Base-by-base conservation (phyloP, 2,329 filamentous ascomycete species). In the Sporothrix inflata region DNA sequence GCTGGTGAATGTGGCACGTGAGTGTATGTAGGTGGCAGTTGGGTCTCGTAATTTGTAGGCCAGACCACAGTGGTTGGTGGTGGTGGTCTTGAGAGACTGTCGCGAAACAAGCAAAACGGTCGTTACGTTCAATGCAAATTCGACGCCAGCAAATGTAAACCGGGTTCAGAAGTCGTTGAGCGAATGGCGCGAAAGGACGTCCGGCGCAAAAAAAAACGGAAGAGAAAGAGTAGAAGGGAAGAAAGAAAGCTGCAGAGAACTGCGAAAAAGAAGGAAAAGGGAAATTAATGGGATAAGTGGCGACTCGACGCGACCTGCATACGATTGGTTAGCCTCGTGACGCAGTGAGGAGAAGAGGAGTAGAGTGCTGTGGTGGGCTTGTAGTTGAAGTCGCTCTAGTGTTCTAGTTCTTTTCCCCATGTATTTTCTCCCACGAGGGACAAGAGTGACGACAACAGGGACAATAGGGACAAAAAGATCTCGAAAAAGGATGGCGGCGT, bases 271-370 rank as follows among this genome's bases (percentile, higher is more conserved):
- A 67, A 38, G 70, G 21, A 40, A 30, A 49, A 38, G 60, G 71
- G 63, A 72, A 71, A 74, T 57, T 72, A 60, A 70, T 27, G 40
- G 68, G 57, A 40, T 34, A 30, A 67, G 73, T 75, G 75, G 75
- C 71, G 73, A 75, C 68, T 69, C 49, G 71, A 65, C 66, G 75
- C 71, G 75, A 75, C 73, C 74, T 75, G 72, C 69, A 73, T 72
- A 68, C 74, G 73, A 74, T 73, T 74, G 74, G 76, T 75, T 76
- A 76, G 76, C 73, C 74, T 76, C 72, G 75, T 75, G 70, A 76
- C 73, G 71, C 65, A 72, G 70, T 70, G 40, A 49, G 68, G 69
- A 69, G 63, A 57, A 61, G 49, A 40, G 16, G 21, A 42, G 70
- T 14, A 63, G n/a, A 7, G 38, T 45, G 67, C 42, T 34, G 14